Base-by-base conservation (phyloP, 371 early-diverging fungal species). In the Lichtheimia ramosa region DNA sequence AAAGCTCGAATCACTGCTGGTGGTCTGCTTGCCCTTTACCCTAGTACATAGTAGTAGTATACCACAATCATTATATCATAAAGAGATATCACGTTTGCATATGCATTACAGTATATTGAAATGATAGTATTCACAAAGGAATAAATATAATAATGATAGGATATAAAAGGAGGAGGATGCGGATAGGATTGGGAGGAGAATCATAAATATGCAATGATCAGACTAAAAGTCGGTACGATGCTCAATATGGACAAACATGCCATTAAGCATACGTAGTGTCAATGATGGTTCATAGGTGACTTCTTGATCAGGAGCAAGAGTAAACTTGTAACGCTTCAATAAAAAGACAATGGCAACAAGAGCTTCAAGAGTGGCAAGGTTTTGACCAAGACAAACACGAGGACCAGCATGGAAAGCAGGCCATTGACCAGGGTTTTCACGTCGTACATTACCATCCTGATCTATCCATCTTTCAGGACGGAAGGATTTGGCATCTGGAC, bases 401-500 rank as follows among this genome's bases (percentile, higher is more conserved):
- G 68, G 68, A 7, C 89, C 88, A n/a, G 79, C 83, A 52, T 85
- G 82, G 74, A 86, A 84, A 14, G 70, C 68, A 2, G 72, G 72
- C 72, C 72, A 72, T n/a, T 63, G 58, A 10, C 68, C 68, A 41
- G 68, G 66, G 4, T 65, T 65, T 52, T 68, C 68, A n/a, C 68
- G 62, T 3, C 54, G 53, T 20, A 69, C 61, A 27, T 73, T 66
- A 18, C 74, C 63, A 7, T 70, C 63, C 7, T 41, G 48, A n/a
- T 54, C 59, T 42, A 70, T 49, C 87, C 87, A 89, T 24, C 89
- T 73, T 42, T 82, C 83, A 2, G 89, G 89, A n/a, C 66, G 70
- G 72, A 83, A 89, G 27, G 81, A 71, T 18, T 56, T 56, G 6
- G 85, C 86, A 56, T 87, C 81, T 1, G 69, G 63, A 6, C 89